A percentile compares a stretch with the other conserved stretches of the same genome.
These are phyloP conservation scores for Mucor plumbeus DNA, from an alignment of 371 early-diverging fungal species.

Conservation along the genomic window DNA sequence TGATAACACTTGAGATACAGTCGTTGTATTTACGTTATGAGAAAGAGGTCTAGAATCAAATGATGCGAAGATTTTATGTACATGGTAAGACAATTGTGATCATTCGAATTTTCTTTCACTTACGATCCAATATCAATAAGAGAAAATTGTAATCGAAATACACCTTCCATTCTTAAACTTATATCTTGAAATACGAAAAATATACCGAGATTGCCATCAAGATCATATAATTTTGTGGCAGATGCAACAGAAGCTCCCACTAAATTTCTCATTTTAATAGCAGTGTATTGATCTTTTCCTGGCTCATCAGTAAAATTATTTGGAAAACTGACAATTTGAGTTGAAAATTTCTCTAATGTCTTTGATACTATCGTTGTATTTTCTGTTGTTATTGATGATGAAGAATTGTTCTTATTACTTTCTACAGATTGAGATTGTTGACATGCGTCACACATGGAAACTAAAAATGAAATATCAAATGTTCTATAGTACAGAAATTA, in stretches of 20 bases:
- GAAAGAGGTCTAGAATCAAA: conserved; percentile 25
- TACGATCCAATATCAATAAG: conserved; percentile 58
- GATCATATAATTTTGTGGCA: conserved; percentile 64
- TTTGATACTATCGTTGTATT: background rate
- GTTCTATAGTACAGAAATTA: conserved; percentile 35
- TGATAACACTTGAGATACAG: conserved; percentile 40
- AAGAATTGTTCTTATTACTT: conserved; percentile 50
- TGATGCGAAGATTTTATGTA: background rate
- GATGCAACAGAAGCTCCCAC: conserved; percentile 78
- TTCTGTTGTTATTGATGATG: background rate
- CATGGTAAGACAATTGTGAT: background rate
- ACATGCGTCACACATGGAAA: conserved; percentile 66
- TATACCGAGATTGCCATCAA: conserved; percentile 71
- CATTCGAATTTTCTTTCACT: conserved; percentile 14
- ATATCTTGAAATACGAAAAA: conserved; percentile 80
- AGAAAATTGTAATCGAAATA: conserved; percentile 67
- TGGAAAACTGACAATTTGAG: conserved; percentile 19
- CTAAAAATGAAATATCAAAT: conserved; percentile 60
- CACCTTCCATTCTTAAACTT: conserved; percentile 70
- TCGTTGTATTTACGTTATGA: conserved; percentile 41
- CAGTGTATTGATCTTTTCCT: conserved; percentile 30
- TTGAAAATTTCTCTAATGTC: background rate
- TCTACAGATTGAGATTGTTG: conserved; percentile 50
- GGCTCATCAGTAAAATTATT: background rate
- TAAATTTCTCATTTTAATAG: conserved; percentile 57